Conservation (phyloP, 257 asterid species). For the Agastache rugosa region DNA sequence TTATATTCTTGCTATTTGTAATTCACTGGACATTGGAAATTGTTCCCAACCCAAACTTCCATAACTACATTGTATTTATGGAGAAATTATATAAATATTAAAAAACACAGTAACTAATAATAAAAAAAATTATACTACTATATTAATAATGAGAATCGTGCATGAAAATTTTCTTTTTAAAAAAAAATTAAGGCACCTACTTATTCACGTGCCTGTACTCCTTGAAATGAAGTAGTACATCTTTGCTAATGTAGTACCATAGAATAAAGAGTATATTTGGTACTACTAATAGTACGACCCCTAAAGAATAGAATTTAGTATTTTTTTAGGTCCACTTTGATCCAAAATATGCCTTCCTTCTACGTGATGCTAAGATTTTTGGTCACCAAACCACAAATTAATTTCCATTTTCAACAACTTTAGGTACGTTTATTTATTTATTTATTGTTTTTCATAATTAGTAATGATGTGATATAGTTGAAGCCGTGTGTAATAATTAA, state of each 20-base stretch:
- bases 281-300: conserved; percentile 39
- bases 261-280: conserved; percentile 35
- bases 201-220: conserved; percentile 40
- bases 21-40: background rate
- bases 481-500: background rate
- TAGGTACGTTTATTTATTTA: conserved; percentile 27
- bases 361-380: conserved; percentile 30
- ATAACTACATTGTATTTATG: background rate
- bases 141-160: conserved; percentile 6
- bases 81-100: background rate
- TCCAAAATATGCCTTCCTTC: conserved; percentile 44
- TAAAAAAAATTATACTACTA: background rate
- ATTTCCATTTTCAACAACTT: conserved; percentile 34
- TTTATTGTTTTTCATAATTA: background rate
- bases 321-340: conserved; percentile 37
- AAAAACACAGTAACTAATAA: background rate
- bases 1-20: background rate
- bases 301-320: conserved; percentile 19
- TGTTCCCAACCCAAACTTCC: conserved; percentile 1
- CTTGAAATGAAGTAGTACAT: conserved; percentile 35
- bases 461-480: background rate
- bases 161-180: background rate
- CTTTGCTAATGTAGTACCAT: conserved; percentile 35
- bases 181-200: background rate
- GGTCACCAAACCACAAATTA: conserved; percentile 19